These are phyloP conservation scores for Paxillus ammoniavirescens DNA, from an alignment of 768 basidiomycete genomes.

Conservation along the genomic window DNA sequence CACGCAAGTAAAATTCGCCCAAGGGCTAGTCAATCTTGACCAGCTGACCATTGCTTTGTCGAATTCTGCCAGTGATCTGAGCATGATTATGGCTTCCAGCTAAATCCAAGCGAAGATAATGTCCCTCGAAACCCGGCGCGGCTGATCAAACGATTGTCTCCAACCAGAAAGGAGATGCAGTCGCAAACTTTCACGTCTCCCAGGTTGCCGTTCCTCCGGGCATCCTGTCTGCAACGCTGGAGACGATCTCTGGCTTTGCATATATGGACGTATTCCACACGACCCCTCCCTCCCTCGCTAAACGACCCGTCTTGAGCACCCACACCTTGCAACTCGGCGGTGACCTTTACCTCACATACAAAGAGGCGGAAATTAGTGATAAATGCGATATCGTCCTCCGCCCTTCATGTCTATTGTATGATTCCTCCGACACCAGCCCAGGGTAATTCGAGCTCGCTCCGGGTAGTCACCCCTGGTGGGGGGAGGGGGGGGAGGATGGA, in stretches of 20 bases:
- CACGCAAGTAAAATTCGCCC: conserved; percentile 50
- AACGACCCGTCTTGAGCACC: conserved; percentile 46
- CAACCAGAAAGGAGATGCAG: conserved; percentile 51
- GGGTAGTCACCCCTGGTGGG: not conserved
- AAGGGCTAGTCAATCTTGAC: conserved; percentile 38
- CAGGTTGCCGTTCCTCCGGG: conserved; percentile 35
- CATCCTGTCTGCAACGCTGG: conserved; percentile 30
- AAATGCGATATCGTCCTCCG: conserved; percentile 33
- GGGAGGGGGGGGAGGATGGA: not conserved
- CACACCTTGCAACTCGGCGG: conserved; percentile 51
- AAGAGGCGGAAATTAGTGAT: conserved; percentile 52
- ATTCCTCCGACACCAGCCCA: conserved; percentile 5
- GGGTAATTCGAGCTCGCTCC: not conserved
- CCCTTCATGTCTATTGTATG: conserved; percentile 19
- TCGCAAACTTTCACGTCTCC: conserved; percentile 47
- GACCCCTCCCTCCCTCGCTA: conserved; percentile 42
- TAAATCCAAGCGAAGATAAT: conserved; percentile 39
- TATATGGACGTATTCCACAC: not conserved
- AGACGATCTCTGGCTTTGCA: conserved; percentile 44
- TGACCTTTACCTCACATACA: conserved; percentile 57
- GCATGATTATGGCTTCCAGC: conserved; percentile 43
- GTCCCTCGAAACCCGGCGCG: conserved; percentile 49
- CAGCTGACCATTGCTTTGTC: conserved; percentile 39
- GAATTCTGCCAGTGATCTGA: conserved; percentile 21
- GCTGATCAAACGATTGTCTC: conserved; percentile 33